Base-by-base conservation (phyloP, 441 rosid genomes). In the Theobroma grandiflorum region DNA sequence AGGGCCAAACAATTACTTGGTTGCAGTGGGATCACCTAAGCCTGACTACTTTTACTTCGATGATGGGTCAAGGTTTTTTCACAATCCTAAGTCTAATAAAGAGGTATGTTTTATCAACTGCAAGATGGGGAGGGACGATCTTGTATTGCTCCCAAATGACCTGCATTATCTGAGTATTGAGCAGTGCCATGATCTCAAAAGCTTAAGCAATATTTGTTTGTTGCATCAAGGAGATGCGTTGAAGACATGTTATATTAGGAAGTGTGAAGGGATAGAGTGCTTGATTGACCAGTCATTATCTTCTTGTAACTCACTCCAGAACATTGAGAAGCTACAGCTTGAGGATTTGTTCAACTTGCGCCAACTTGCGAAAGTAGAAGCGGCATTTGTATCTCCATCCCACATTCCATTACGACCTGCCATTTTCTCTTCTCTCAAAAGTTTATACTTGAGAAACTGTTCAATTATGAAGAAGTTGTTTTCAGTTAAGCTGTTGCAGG, bases 11-110 rank as follows among this genome's bases (percentile, higher is more conserved):
- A 2, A 31, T 26, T 63, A 33, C 40, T 0, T 0, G 8, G 2
- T 63, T 63, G 20, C 1, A 79, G 16, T 2, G 1, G 15, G 15
- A 42, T 3, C 10, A 4, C 2, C 16, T 14, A 1, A 11, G 26
- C 37, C 14, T 26, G 18, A 0, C 3, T 2, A n/a, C 1, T 2
- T 2, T 20, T n/a, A 2, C 6, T 7, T 0, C 2, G 4, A 0
- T 35, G 12, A 10, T 5, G 3, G 50, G 3, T 0, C 3, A 7
- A 18, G 5, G 3, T 0, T 0, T 9, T 62, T 38, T 20, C 8
- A 22, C 4, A 49, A 49, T 14, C 14, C 14, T 5, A n/a, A 12
- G 10, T 11, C 26, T 2, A 1, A 31, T 8, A n/a, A 33, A 22
- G 12, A 62, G 10, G 9, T 11, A 62, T 9, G 22, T 26, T 61